Evolutionary conservation across 768 basidiomycete species (phyloP).

Genomic region (Tricholoma sp.): DNA sequence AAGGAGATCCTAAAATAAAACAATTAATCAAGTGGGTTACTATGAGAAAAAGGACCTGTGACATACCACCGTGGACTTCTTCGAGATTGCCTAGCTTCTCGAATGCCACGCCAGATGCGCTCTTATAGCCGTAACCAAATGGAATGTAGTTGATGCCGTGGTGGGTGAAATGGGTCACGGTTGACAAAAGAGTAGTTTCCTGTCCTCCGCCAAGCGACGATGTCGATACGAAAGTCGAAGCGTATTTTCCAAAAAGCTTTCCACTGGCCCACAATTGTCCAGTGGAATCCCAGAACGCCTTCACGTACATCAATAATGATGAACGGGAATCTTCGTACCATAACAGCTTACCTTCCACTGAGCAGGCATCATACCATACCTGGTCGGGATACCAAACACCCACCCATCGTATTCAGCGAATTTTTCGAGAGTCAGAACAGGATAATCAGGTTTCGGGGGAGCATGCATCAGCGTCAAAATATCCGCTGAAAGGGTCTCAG

Average conservation of each 20-base stretch:
- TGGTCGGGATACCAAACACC: conserved; percentile 74
- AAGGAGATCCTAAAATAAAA: conserved; percentile 55
- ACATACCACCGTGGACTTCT: conserved; percentile 61
- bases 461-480: conserved; percentile 67
- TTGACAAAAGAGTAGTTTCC: conserved; percentile 48
- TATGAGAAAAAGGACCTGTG: neutral
- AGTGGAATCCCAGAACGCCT: conserved; percentile 80
- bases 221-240: conserved; percentile 68
- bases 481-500: conserved; percentile 74
- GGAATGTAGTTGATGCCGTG: conserved; percentile 74
- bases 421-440: conserved; percentile 50
- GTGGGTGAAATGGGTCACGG: conserved; percentile 59
- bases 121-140: conserved; percentile 54
- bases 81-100: conserved; percentile 32
- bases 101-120: neutral
- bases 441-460: conserved; percentile 66
- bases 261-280: conserved; percentile 61
- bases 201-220: conserved; percentile 81
- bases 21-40: neutral
- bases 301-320: neutral
- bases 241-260: conserved; percentile 69
- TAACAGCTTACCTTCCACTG: conserved; percentile 61
- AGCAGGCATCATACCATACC: conserved; percentile 76
- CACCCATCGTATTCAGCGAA: conserved; percentile 64
- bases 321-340: neutral